Evolutionary conservation across 2,329 filamentous ascomycete species (phyloP).

Genomic region (Metarhizium sp.): DNA sequence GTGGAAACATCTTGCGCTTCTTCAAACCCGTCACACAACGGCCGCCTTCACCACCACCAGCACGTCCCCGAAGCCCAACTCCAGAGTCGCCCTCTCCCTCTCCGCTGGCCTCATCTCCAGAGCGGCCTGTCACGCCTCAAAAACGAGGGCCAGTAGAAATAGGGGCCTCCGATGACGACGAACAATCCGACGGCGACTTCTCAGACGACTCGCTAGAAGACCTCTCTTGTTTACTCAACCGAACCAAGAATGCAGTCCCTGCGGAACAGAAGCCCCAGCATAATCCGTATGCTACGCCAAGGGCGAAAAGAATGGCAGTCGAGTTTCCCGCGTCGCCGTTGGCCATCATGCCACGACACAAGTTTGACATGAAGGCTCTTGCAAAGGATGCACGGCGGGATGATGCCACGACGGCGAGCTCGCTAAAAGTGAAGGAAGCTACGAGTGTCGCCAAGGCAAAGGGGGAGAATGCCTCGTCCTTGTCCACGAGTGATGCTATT

Average conservation of each 20-base stretch:
- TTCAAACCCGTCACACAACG: constrained; percentile 23
- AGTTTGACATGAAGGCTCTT: constrained; percentile 54
- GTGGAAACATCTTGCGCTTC: constrained; percentile 26
- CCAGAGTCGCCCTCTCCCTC: constrained; percentile 14
- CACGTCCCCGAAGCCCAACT: constrained; percentile 6
- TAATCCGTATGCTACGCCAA: constrained; percentile 31
- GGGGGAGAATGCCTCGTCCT: neutral
- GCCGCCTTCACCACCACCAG: constrained; percentile 6
- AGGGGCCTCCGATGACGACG: constrained; percentile 63
- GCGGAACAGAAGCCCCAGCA: constrained; percentile 3
- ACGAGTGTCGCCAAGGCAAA: constrained; percentile 13
- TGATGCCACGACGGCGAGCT: constrained; percentile 48
- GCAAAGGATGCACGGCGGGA: constrained; percentile 50
- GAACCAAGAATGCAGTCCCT: constrained; percentile 8
- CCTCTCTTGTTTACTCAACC: constrained; percentile 27
- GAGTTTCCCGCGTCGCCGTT: constrained; percentile 36
- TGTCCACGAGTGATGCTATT: constrained; percentile 10
- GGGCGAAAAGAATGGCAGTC: constrained; percentile 35
- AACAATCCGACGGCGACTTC: constrained; percentile 44
- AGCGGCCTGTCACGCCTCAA: constrained; percentile 17
- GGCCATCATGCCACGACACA: constrained; percentile 45
- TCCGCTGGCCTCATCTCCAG: constrained; percentile 15
- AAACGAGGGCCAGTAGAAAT: constrained; percentile 35
- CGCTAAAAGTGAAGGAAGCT: constrained; percentile 31
- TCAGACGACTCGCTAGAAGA: constrained; percentile 52